These are phyloP conservation scores for Zymoseptoria pseudotritici DNA, from an alignment of 2,329 filamentous ascomycete genomes.

Conservation along the genomic window DNA sequence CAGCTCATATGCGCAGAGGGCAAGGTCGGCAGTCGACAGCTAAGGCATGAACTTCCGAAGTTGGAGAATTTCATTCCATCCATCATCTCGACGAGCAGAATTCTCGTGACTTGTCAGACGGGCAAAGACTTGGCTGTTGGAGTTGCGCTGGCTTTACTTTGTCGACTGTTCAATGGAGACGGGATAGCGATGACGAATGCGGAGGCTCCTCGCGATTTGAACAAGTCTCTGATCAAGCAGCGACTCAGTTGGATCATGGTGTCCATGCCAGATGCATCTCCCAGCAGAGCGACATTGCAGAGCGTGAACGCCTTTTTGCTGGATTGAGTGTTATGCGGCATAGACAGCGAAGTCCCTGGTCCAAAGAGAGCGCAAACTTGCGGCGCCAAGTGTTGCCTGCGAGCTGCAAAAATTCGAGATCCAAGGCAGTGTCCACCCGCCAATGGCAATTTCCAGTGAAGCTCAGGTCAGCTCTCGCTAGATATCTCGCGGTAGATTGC, in stretches of 20 bases:
- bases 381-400: too few relatives aligned
- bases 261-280: slow-evolving; percentile 70
- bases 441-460: too few relatives aligned
- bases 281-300: slow-evolving; percentile 76
- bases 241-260: slow-evolving; percentile 77
- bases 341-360: too few relatives aligned
- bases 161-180: slow-evolving; percentile 60
- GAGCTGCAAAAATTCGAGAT: too few relatives aligned
- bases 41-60: slow-evolving; percentile 62
- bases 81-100: slow-evolving; percentile 4
- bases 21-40: slow-evolving; percentile 74
- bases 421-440: too few relatives aligned
- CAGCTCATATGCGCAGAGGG: slow-evolving; percentile 60
- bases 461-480: too few relatives aligned
- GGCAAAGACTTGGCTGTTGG: slow-evolving; percentile 78
- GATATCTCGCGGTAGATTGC: too few relatives aligned
- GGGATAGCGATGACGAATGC: slow-evolving; percentile 40
- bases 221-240: slow-evolving; percentile 70
- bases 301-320: slow-evolving; percentile 89
- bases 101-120: slow-evolving; percentile 63
- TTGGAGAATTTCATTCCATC: slow-evolving; percentile 33
- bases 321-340: slow-evolving; percentile 27
- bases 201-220: slow-evolving; percentile 29
- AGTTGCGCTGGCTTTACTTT: slow-evolving; percentile 66
- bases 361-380: too few relatives aligned